phyloP scores from a whole-genome alignment of 1,139 yeast species.

The Spathaspora sp. region DNA sequence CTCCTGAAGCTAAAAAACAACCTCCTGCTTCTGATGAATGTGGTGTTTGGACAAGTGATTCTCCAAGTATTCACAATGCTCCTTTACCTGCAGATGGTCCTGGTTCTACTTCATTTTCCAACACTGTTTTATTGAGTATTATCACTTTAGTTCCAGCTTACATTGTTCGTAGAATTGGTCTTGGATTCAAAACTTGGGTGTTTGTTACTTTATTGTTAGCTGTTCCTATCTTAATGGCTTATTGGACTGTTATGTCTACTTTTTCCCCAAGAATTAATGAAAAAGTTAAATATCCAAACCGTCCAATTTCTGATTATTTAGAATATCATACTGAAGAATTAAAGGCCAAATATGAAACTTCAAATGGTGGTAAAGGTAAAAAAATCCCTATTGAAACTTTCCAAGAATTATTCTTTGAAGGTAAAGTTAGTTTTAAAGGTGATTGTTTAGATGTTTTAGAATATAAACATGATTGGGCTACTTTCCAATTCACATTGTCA shows the following conservation, averaged over 20 bases:
- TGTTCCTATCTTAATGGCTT: constrained; percentile 74
- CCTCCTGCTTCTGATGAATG: constrained; percentile 49
- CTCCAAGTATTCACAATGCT: constrained; percentile 81
- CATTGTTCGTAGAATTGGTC: constrained; percentile 64
- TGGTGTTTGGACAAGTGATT: constrained; percentile 63
- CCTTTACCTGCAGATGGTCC: constrained; percentile 94
- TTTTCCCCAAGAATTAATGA: constrained; percentile 82
- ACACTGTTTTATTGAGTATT: constrained; percentile 52
- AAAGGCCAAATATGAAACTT: constrained; percentile 61
- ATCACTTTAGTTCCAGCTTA: constrained; percentile 64
- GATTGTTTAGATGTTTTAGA: constrained; percentile 83
- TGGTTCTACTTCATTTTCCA: constrained; percentile 74
- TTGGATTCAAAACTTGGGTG: constrained; percentile 70
- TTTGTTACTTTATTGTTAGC: constrained; percentile 52
- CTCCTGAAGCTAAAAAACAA: constrained; percentile 56
- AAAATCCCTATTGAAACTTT: constrained; percentile 93
- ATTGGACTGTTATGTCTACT: constrained; percentile 78
- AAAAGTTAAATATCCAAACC: constrained; percentile 72
- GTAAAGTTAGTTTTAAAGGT: constrained; percentile 85
- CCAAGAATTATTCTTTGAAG: constrained; percentile 83
- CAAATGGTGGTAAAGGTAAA: constrained; percentile 56
- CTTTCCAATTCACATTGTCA: constrained; percentile 73
- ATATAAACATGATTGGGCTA: constrained; percentile 90
- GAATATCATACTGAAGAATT: constrained; percentile 79
- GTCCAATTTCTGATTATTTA: constrained; percentile 75